Percentiles rank a stretch among this genome's conserved stretches.
Evolutionary conservation across 1,284 basidiomycete species (phyloP).

Genomic region (Athelia sp.): DNA sequence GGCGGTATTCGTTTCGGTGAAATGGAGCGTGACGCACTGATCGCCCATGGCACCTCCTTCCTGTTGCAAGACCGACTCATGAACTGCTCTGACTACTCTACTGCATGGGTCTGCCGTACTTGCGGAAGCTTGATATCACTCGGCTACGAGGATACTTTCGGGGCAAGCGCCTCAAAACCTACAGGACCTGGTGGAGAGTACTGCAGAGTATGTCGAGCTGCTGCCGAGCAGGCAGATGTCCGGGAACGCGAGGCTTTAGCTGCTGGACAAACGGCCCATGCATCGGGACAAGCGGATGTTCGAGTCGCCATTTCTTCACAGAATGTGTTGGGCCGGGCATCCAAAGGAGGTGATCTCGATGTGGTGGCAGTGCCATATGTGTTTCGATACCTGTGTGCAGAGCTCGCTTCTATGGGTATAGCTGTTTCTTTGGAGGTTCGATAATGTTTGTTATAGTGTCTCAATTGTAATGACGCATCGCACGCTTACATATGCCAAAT

Average conservation of each 20-base stretch:
- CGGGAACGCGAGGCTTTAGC: slow-evolving; percentile 49
- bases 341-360: slow-evolving; percentile 80
- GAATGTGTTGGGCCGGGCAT: slow-evolving; percentile 54
- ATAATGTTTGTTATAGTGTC: too few species aligned
- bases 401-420: slow-evolving; percentile 83
- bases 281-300: slow-evolving; percentile 40
- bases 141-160: slow-evolving; percentile 84
- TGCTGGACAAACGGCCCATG: slow-evolving; percentile 39
- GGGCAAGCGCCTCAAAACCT: slow-evolving; percentile 55
- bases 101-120: slow-evolving; percentile 94
- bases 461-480: too few species aligned
- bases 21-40: slow-evolving; percentile 98
- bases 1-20: slow-evolving; percentile 99
- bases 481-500: not conserved
- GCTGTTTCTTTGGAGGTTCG: slow-evolving; percentile 71
- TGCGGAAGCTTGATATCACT: slow-evolving; percentile 95
- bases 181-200: slow-evolving; percentile 81
- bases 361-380: slow-evolving; percentile 96
- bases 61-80: slow-evolving; percentile 96
- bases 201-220: slow-evolving; percentile 83
- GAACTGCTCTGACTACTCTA: slow-evolving; percentile 99
- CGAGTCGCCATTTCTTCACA: slow-evolving; percentile 58
- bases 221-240: slow-evolving; percentile 58
- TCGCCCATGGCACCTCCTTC: slow-evolving; percentile 98
- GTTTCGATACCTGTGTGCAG: slow-evolving; percentile 84